Evolutionary conservation across 225 moss, liverwort and hornwort genomes (phyloP).

Genomic region (Pseudoscleropodium purum): DNA sequence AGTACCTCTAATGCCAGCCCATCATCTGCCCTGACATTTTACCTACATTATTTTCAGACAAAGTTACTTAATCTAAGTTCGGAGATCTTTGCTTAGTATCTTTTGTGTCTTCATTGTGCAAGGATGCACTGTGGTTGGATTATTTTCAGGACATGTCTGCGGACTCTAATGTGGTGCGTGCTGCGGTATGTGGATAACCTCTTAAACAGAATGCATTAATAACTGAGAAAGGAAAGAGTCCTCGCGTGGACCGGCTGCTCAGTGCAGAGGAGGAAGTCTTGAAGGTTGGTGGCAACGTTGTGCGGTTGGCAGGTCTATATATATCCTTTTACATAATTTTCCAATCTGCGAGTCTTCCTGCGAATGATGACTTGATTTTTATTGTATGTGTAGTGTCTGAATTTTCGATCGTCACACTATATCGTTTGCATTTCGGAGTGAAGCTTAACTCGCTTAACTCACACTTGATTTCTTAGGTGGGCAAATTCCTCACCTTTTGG

Average conservation of each 20-base stretch:
- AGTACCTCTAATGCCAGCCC: neutral
- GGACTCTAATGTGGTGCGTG: neutral
- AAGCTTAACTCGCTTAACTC: neutral
- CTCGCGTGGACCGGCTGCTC: conserved; percentile 62
- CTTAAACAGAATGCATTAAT: conserved; percentile 25
- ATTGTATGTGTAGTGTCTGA: neutral
- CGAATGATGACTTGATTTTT: neutral
- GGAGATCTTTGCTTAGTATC: neutral
- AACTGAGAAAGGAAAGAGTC: conserved; percentile 37
- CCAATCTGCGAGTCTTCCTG: neutral
- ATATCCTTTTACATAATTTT: conserved; percentile 53
- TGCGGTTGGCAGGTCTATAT: conserved; percentile 88
- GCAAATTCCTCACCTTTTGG: neutral
- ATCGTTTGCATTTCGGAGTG: neutral
- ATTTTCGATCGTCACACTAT: neutral
- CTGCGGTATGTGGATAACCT: neutral
- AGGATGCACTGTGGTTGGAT: neutral
- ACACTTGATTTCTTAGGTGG: neutral
- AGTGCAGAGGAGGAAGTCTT: conserved; percentile 84
- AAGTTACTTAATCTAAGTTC: neutral
- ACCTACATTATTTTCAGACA: neutral
- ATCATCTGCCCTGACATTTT: neutral
- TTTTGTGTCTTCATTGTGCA: neutral
- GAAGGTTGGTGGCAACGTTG: conserved; percentile 72
- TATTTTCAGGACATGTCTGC: neutral